Base-by-base conservation (phyloP, 2,329 filamentous ascomycete genomes). In the Fusarium setosum region DNA sequence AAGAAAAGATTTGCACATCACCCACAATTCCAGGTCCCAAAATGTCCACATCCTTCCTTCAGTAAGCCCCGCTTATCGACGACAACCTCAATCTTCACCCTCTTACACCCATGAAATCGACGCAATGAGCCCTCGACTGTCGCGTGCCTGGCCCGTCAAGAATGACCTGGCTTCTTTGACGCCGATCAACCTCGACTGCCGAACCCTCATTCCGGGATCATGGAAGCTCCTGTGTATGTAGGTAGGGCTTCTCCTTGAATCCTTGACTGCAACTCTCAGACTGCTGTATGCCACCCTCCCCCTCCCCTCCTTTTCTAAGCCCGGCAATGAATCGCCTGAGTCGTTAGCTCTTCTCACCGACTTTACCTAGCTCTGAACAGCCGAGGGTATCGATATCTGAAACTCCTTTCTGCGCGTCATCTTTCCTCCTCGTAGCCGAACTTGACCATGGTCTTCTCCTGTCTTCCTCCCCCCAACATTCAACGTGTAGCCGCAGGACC, bases 211-310 rank as follows among this genome's bases (percentile, higher is more conserved):
- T 17, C 50, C 50, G 50, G 38, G 38, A 44, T 45, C 38, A 44
- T 44, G 50, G 50, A 53, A 53, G 49, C 37, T 34, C 18, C 26
- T 34, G 11, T 26, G 23, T 35, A n/a, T 31, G 31, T 35, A 31
- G 49, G 49, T 35, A 31, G 49, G 49, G 23, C 49, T 41, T 20
- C 29, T n/a, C 6, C 17, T 18, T 10, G 26, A 31, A 45, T 32
- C 41, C 42, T 21, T 47, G 17, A 29, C 26, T 29, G 12, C 26
- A 17, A 18, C 41, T 15, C 38, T 44, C 32, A 15, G 38, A 32
- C 38, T 51, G 18, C 21, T 53, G 50, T 53, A 53, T 44, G 35
- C 50, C 50, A 45, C 50, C 38, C 38, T 53, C 50, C 41, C 24
- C 24, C 31, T 8, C 21, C 50, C 38, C 38, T 53, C 50, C 41